A percentile compares a stretch with the other conserved stretches of the same genome.
These are phyloP conservation scores for Podaxis sp. DNA, from an alignment of 768 basidiomycete genomes.

Conservation along the genomic window DNA sequence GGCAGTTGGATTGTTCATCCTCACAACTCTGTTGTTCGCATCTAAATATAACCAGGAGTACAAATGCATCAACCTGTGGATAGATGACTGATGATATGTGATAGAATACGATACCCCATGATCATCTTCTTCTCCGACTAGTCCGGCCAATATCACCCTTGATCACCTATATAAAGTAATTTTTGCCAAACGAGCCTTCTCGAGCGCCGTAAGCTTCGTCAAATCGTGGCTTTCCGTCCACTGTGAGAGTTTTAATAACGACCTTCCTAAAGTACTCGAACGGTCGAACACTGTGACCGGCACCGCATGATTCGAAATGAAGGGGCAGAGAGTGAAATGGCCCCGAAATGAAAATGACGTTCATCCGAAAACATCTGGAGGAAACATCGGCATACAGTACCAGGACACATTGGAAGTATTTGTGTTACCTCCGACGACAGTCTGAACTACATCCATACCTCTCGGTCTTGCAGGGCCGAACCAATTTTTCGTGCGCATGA, in stretches of 20 bases:
- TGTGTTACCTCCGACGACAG: background rate
- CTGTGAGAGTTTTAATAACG: constrained; percentile 3
- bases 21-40: background rate
- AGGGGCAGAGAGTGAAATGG: background rate
- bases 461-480: background rate
- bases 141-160: background rate
- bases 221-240: background rate
- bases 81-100: background rate
- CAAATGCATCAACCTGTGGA: background rate
- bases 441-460: background rate
- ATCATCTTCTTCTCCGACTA: background rate
- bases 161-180: background rate
- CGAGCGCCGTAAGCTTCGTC: background rate
- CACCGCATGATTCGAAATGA: background rate
- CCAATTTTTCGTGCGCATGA: background rate
- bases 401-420: background rate
- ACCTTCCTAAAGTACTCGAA: background rate
- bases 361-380: background rate
- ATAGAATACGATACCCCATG: background rate
- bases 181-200: background rate
- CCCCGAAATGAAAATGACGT: background rate
- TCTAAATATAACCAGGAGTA: background rate
- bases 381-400: background rate
- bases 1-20: no score
- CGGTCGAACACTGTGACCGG: background rate